A percentile compares a stretch with the other conserved stretches of the same genome.
Conservation (phyloP, 1,139 yeast genomes). For the Barnettozyma hawaiiensis region DNA sequence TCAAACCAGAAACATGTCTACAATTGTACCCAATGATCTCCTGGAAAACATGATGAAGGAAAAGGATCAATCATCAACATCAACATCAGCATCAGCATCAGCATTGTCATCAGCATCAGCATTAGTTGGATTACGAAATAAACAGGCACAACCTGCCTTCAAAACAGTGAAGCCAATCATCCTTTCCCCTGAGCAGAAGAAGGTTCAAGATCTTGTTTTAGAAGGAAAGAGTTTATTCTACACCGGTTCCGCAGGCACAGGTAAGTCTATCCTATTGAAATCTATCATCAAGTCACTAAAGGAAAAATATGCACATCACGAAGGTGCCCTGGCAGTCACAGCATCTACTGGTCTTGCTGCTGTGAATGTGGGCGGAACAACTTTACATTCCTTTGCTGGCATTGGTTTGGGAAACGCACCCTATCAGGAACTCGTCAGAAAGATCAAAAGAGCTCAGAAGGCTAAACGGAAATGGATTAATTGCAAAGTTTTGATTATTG, state of each 20-base stretch:
- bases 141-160: background rate
- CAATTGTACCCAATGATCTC: background rate
- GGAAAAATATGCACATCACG: conserved; percentile 39
- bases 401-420: conserved; percentile 66
- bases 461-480: conserved; percentile 56
- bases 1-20: background rate
- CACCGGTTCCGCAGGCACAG: conserved; percentile 97
- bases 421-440: conserved; percentile 41
- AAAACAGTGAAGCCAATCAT: conserved; percentile 34
- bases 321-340: conserved; percentile 66
- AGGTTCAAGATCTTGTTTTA: conserved; percentile 61
- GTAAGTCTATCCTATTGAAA: conserved; percentile 74
- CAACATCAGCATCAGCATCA: no score
- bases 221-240: conserved; percentile 64
- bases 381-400: conserved; percentile 83
- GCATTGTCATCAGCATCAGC: no score
- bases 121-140: background rate
- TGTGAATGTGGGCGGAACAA: conserved; percentile 82
- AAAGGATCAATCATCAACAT: no score
- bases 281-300: conserved; percentile 61
- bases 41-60: background rate
- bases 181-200: conserved; percentile 64
- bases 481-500: conserved; percentile 64
- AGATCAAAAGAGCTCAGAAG: conserved; percentile 50
- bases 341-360: conserved; percentile 95